Evolutionary conservation across 1,284 basidiomycete genomes (phyloP).

Genomic region (Ceratobasidium sp.): DNA sequence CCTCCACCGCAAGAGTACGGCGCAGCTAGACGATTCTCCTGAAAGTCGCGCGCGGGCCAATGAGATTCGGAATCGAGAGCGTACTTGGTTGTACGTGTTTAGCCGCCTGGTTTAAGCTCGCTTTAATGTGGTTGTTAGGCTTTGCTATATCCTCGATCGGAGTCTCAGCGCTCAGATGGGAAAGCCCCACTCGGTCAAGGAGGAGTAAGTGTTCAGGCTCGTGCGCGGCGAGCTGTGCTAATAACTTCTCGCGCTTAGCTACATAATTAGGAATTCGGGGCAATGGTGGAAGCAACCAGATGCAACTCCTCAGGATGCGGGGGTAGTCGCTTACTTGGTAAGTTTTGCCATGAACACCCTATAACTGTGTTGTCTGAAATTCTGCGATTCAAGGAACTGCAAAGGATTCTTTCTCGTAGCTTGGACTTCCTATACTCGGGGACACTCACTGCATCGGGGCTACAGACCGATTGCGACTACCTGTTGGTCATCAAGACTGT

Average conservation of each 20-base stretch:
- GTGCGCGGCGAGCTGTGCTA: conserved; percentile 47
- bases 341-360: not conserved
- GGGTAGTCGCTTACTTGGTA: conserved; percentile 73
- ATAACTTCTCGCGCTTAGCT: conserved; percentile 57
- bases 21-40: conserved; percentile 69
- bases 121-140: conserved; percentile 40
- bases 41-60: conserved; percentile 75
- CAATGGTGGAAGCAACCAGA: conserved; percentile 72
- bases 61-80: conserved; percentile 91
- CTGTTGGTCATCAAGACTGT: conserved; percentile 81
- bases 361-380: conserved; percentile 51
- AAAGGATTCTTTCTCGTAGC: conserved; percentile 85
- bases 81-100: conserved; percentile 76
- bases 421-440: conserved; percentile 90
- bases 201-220: conserved; percentile 68
- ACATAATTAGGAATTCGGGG: conserved; percentile 83
- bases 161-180: conserved; percentile 93
- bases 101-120: not conserved
- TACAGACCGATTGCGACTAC: conserved; percentile 89
- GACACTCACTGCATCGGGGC: conserved; percentile 78
- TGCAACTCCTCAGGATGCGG: conserved; percentile 67
- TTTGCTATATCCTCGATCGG: conserved; percentile 89
- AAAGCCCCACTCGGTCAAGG: conserved; percentile 82
- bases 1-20: conserved; percentile 85
- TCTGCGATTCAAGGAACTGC: conserved; percentile 67